Evolutionary conservation across 106 monocot genomes (phyloP), one percentile per base, ranked within the genome.

Genomic region (Platanthera guangdongensis): DNA sequence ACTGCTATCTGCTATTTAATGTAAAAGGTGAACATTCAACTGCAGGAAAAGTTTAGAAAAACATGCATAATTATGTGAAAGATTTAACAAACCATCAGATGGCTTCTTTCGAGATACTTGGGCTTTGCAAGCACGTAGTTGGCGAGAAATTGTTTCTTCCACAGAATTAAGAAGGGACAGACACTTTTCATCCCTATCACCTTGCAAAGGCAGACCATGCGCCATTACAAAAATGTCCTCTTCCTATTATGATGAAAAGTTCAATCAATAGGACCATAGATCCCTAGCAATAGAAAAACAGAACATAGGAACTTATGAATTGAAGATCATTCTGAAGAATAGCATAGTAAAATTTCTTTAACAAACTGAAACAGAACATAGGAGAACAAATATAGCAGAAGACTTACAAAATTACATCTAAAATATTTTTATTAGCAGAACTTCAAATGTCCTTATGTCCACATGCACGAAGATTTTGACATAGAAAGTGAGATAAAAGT

Each of bases 151-250:
- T 78, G 85, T 83, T 81, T 99, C 99, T 79, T 99, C 99, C n/a
- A 94, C 92, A 63, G 89, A 86, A 85, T 99, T 89, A 63, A 94
- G 74, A 75, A 90, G 82, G 51, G 91, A 88, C 47, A 92, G 75
- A 74, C 86, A 92, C 71, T 90, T 99, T 52, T 99, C 94, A 83
- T 94, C 91, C 71, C 86, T 90, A 45, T 94, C 88, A 12, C 81
- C 85, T 86, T 88, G 90, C 69, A 99, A 85, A 71, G 99, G 94
- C 80, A 99, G 82, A 39, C 94, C 94, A 88, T 85, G 92, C 21
- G 92, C 84, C 85, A 92, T 84, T 57, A 90, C 85, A 51, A 99
- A 94, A 68, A 99, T 80, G 77, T 94, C 99, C 74, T 99, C 99
- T 81, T 99, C 99, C 99, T 99, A 79, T 77, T 64, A 83, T 70